Percentiles rank a stretch among this genome's conserved stretches.
Conservation (phyloP, 2,329 filamentous ascomycete genomes). For the Cladosporium colombiae region DNA sequence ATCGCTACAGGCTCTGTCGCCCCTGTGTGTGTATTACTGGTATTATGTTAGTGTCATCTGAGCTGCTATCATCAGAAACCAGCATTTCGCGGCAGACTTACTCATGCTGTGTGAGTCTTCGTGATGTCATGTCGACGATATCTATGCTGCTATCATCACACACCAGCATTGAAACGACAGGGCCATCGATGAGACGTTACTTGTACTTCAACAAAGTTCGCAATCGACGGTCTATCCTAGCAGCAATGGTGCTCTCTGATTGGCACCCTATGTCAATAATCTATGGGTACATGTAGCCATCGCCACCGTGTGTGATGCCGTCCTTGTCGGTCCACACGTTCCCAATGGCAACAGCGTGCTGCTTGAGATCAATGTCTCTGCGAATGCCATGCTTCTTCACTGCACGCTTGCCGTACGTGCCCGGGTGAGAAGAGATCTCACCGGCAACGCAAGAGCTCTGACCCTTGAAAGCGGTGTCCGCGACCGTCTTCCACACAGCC, state of each 20-base stretch:
- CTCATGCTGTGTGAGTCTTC: too few relatives aligned
- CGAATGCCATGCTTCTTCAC: slow-evolving; percentile 21
- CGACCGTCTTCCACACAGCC: slow-evolving; percentile 49
- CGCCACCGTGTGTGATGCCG: slow-evolving; percentile 25
- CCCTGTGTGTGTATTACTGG: too few relatives aligned
- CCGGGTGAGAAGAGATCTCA: slow-evolving; percentile 20
- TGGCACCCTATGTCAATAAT: neutral
- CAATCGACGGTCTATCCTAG: neutral
- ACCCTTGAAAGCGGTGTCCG: slow-evolving; percentile 36
- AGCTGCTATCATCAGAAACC: too few relatives aligned
- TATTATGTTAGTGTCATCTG: too few relatives aligned
- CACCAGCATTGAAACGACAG: neutral
- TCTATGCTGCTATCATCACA: neutral
- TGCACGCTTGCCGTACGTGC: neutral
- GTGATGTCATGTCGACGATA: neutral
- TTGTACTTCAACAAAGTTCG: neutral
- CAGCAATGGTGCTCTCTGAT: neutral
- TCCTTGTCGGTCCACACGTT: slow-evolving; percentile 30
- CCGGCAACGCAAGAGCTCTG: slow-evolving; percentile 37
- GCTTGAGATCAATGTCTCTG: slow-evolving; percentile 27
- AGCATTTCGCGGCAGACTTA: too few relatives aligned
- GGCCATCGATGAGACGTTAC: neutral
- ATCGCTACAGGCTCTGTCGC: neutral
- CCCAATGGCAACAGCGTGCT: slow-evolving; percentile 25
- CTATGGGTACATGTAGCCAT: slow-evolving; percentile 25